A percentile compares a stretch with the other conserved stretches of the same genome.
Evolutionary conservation across 371 early-diverging fungal genomes (phyloP).

Genomic region (Thermomucor indicae-seudaticae): DNA sequence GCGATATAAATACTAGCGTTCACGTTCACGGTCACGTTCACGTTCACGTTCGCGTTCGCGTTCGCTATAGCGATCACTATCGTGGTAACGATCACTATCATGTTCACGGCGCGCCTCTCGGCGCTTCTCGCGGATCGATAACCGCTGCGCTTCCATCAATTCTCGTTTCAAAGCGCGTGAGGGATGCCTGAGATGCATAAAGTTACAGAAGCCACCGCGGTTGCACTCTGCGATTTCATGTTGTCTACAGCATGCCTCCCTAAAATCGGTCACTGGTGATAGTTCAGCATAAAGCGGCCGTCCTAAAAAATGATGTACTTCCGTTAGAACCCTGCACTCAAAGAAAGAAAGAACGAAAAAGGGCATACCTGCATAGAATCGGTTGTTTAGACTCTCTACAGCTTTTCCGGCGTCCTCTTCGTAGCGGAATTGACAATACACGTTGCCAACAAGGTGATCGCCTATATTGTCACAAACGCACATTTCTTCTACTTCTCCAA

Average conservation of each 20-base stretch:
- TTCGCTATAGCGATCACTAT: too few species aligned
- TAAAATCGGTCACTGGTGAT: conserved; percentile 95
- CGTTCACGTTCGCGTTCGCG: too few species aligned
- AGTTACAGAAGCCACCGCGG: conserved; percentile 97
- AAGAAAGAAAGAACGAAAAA: background rate
- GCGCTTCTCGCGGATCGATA: conserved; percentile 55
- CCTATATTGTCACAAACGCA: conserved; percentile 97
- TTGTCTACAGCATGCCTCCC: conserved; percentile 97
- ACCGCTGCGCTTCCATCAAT: conserved; percentile 77
- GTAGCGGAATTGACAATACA: conserved; percentile 89
- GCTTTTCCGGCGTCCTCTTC: conserved; percentile 95
- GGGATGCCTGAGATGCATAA: conserved; percentile 95
- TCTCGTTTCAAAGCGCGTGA: conserved; percentile 71
- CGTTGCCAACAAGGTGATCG: conserved; percentile 96
- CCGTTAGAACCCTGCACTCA: background rate
- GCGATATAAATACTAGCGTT: too few species aligned
- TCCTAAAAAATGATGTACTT: conserved; percentile 36
- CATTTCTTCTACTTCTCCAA: conserved; percentile 96
- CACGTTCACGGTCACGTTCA: too few species aligned
- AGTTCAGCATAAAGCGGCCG: conserved; percentile 94
- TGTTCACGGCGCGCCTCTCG: conserved; percentile 13
- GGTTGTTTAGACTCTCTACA: conserved; percentile 83
- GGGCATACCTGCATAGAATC: conserved; percentile 86
- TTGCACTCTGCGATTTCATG: conserved; percentile 93
- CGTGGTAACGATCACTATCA: too few species aligned